Evolutionary conservation across 1,284 basidiomycete species (phyloP).

Genomic region (Cryptococcus amylolentus): DNA sequence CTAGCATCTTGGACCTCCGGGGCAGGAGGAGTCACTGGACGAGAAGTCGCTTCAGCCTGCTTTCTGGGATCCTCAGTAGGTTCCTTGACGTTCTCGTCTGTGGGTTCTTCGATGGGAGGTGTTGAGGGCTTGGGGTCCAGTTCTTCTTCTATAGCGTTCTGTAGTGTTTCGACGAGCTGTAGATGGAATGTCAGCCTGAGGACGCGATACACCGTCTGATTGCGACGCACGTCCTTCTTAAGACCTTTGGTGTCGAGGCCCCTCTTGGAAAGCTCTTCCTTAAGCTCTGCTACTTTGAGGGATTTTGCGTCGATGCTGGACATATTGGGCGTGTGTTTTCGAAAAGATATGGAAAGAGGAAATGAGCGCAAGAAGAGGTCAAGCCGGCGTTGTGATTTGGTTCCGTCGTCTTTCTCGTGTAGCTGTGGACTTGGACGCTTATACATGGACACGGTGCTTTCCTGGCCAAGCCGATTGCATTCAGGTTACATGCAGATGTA

Average conservation of each 20-base stretch:
- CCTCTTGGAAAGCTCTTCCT: conserved; percentile 43
- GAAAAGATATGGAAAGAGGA: not conserved
- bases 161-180: conserved; percentile 40
- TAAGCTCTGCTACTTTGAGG: conserved; percentile 46
- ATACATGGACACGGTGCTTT: too few relatives aligned
- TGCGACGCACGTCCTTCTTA: conserved; percentile 44
- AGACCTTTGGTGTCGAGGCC: conserved; percentile 39
- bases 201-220: not conserved
- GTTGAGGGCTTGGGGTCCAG: not conserved
- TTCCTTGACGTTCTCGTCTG: not conserved
- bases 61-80: not conserved
- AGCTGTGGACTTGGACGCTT: too few relatives aligned
- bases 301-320: conserved; percentile 15
- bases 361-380: not conserved
- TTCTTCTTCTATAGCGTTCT: conserved; percentile 10
- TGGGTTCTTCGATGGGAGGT: not conserved
- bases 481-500: too few relatives aligned
- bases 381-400: too few relatives aligned
- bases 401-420: not conserved
- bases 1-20: not conserved
- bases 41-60: not conserved
- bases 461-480: too few relatives aligned
- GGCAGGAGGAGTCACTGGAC: not conserved
- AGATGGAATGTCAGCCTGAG: not conserved
- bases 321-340: not conserved